A percentile compares a stretch with the other conserved stretches of the same genome.
These are phyloP conservation scores for Dryas octopetala DNA, from an alignment of 306 rosid genomes.

Conservation along the genomic window DNA sequence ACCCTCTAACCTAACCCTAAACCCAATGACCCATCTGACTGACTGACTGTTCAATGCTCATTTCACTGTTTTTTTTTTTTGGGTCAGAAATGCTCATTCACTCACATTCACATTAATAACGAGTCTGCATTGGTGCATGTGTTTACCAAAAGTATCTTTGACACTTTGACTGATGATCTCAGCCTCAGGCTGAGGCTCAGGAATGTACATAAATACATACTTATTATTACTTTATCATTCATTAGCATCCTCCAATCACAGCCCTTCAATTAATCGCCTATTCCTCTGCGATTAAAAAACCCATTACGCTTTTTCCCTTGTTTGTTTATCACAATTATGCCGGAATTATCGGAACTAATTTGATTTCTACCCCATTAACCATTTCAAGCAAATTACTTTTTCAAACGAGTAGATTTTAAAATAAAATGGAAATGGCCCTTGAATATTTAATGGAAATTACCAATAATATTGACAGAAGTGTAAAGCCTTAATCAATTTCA, in stretches of 20 bases:
- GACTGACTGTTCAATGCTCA: not conserved
- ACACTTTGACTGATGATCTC: constrained; percentile 32
- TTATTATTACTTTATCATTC: not conserved
- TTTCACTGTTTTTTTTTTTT: no score
- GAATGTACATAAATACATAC: not conserved
- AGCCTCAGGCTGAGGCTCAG: not conserved
- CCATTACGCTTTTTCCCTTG: not conserved
- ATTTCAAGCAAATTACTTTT: no score
- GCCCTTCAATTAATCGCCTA: constrained; percentile 16
- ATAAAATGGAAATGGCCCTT: no score
- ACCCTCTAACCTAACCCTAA: not conserved
- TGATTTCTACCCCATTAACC: no score
- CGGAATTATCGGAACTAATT: no score
- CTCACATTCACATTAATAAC: constrained; percentile 19
- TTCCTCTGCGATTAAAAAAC: constrained; percentile 9
- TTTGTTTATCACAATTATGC: no score
- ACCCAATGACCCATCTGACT: not conserved
- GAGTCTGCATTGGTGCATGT: constrained; percentile 36
- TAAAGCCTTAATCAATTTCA: no score
- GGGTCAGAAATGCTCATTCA: not conserved
- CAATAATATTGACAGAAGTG: no score
- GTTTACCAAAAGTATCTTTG: constrained; percentile 47
- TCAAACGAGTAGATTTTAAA: no score
- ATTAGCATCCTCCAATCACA: constrained; percentile 3
- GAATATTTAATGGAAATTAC: no score